Evolutionary conservation across 108 stramenopile species (phyloP), one percentile per base, ranked within the genome.

Genomic region (Aurantiochytrium sp.): DNA sequence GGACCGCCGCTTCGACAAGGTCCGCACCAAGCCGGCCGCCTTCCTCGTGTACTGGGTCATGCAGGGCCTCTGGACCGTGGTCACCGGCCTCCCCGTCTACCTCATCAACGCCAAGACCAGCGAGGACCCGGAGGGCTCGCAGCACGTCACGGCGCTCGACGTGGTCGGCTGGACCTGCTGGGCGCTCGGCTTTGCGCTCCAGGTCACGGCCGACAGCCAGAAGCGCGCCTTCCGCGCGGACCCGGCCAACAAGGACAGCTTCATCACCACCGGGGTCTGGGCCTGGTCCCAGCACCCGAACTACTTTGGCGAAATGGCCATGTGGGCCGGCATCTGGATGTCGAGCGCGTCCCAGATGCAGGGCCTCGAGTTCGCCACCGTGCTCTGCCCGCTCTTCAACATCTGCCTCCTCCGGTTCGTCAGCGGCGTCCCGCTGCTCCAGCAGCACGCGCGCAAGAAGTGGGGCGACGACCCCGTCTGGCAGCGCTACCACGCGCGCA

Each of bases 351-450:
- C 42, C 45, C 73, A 81, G 73, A 81, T 81, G 73, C 42, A 41
- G 19, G 73, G 73, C 39, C n/a, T 48, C 17, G 73, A 81, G 73
- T 48, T 22, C 30, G 42, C 45, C 19, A 81, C 42, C 17, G 30
- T 81, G n/a, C 73, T 81, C 10, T 81, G 73, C 45, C 73, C 73
- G n/a, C n/a, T 81, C 10, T 81, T 81, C 45, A 81, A 81, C 45
- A 3, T 81, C 24, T 81, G 45, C 45, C 24, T 81, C 21, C 39
- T 81, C 0, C 73, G 73, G 12, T 81, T 81, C 45, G 73, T 81
- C 21, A 81, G 73, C 73, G 73, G 73, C 24, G 73, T 81, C 2
- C 73, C 73, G 12, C 39, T 81, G 15, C 1, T 81, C 19, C 73
- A 81, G 45, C 39, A 42, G 12, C 73, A 81, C 12, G 73, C 73